Percentiles rank a stretch among this genome's conserved stretches.
Evolutionary conservation across 2,329 filamentous ascomycete species (phyloP).

Genomic region (Diaporthe caulivora): DNA sequence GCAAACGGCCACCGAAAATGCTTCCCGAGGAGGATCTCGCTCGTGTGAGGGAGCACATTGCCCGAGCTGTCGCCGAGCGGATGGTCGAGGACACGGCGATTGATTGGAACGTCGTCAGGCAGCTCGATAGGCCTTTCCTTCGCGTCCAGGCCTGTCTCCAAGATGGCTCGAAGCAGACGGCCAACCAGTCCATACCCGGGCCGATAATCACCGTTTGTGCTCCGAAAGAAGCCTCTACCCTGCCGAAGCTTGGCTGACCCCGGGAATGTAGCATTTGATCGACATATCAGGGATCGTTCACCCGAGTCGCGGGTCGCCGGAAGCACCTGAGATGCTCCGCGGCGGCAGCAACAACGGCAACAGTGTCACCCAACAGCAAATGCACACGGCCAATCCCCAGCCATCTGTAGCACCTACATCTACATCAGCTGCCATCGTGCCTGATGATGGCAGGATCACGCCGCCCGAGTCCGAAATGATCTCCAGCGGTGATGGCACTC

Average conservation of each 20-base stretch:
- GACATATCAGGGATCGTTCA: constrained; percentile 8
- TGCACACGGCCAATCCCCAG: not conserved
- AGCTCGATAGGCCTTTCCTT: constrained; percentile 20
- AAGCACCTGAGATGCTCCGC: not conserved
- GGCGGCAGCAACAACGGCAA: not conserved
- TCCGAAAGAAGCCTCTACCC: not conserved
- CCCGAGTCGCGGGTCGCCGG: not conserved
- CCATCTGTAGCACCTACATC: not conserved
- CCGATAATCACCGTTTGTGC: constrained; percentile 1
- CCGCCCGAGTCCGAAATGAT: not conserved
- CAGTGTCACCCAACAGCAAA: not conserved
- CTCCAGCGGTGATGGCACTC: not conserved
- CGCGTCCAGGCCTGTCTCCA: constrained; percentile 28
- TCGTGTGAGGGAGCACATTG: constrained; percentile 22
- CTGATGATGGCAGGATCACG: constrained; percentile 4
- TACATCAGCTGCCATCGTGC: not conserved
- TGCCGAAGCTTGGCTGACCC: not conserved
- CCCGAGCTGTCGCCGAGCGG: constrained; percentile 1
- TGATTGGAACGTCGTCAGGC: constrained; percentile 15
- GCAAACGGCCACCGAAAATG: constrained; percentile 1
- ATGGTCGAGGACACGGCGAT: constrained; percentile 15
- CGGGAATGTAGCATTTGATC: constrained; percentile 1
- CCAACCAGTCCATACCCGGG: constrained; percentile 25
- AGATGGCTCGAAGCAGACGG: constrained; percentile 17
- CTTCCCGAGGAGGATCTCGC: constrained; percentile 20